Base-by-base conservation (phyloP, 108 stramenopile genomes). In the Hondaea fermentalgiana region DNA sequence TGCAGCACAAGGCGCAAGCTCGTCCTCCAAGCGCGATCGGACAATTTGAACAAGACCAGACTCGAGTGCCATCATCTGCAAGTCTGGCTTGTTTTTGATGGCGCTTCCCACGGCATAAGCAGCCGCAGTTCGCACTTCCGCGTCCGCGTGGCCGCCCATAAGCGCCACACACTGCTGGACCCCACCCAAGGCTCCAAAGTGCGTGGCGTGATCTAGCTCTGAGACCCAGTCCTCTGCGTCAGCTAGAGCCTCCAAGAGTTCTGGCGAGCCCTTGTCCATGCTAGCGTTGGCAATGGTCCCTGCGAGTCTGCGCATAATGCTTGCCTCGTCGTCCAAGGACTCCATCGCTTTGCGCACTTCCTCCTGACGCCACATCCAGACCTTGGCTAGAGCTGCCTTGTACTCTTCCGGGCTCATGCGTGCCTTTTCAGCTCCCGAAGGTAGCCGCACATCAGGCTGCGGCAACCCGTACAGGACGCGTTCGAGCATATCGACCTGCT, bases 341-440 rank as follows among this genome's bases (percentile, higher is more conserved):
- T 83, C 76, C 76, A 83, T 83, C 10, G 76, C 76, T 23, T 83
- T 83, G 3, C 51, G 45, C 16, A 83, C 28, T 23, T 83, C 76
- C 76, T 53, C 76, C 51, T 83, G 76, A 23, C 76, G 76, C 45
- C n/a, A 25, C 76, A 16, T 25, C 76, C 76, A 83, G n/a, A 83
- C 51, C 49, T 53, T 47, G n/a, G 45, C 51, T 1, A 83, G n/a
- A 0, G 51, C 49, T 43, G 45, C 51, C 51, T 83, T 53, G 76
- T 83, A 83, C 76, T 83, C 76, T 23, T 83, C 17, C 0, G 76
- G 76, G 45, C 19, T 83, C 51, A 83, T 53, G 49, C 28, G 19
- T 12, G 23, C 25, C 76, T 83, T 83, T 23, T 83, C 49, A 12
- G 45, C 23, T 8, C 23, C 23, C n/a, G 45, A 19, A 45, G 76